Base-by-base conservation (phyloP, 306 rosid genomes). In the Corylus heterophylla region DNA sequence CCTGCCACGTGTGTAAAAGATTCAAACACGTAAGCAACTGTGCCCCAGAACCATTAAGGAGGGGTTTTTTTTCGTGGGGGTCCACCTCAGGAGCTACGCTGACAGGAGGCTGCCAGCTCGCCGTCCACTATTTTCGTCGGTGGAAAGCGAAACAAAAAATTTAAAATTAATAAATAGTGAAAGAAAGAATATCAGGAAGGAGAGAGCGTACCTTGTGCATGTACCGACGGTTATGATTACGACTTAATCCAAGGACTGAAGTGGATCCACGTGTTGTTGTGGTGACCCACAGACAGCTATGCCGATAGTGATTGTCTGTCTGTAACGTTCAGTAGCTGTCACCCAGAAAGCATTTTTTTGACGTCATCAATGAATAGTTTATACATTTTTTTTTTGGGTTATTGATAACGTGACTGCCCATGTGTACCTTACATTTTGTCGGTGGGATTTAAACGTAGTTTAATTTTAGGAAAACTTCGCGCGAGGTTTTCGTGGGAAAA, bases 241-340 rank as follows among this genome's bases (percentile, higher is more conserved):
- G 58, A 54, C 58, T 54, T 42, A 22, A 69, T 69, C 54, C 14
- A 16, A 42, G 7, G 74, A 54, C 5, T 35, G n/a, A 16, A 5
- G 22, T 10, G 51, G 29, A 42, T n/a, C 48, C 74, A 44, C 74
- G 54, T 44, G 0, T 10, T 47, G 14, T 6, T 14, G 8, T 44
- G 73, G 74, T 69, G 35, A 12, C 48, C 54, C 74, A 45, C 22
- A 11, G 29, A 69, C 74, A 44, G 27, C 50, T 69, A 42, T 8
- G 31, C 51, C 74, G n/a, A 48, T n/a, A 22, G 74, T n/a, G 74
- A 42, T 22, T 44, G 74, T 69, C 54, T 45, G 51, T 18, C 54
- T 69, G 74, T 45, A 45, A 69, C 54, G 42, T 69, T 69, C 74
- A 69, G 51, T 37, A 25, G 35, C 35, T 69, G 74, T 69, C 74